phyloP scores from a whole-genome alignment of 1,284 basidiomycete species.

The Apiotrichum laibachii region DNA sequence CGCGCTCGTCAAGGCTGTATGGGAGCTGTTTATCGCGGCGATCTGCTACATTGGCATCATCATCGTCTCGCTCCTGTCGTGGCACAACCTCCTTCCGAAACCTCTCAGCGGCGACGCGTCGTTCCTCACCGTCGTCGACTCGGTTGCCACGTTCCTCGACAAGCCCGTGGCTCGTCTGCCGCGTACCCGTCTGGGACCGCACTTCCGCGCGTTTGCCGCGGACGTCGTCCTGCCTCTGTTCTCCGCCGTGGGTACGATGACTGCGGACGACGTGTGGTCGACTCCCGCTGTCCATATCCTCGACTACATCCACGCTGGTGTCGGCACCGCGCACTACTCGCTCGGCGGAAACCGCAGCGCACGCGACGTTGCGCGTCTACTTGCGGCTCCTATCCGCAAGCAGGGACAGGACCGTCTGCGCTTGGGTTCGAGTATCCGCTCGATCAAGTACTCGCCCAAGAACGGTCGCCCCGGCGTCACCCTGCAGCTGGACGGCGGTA shows the following conservation, averaged over 20 bases:
- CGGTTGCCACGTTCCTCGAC: conserved; percentile 18
- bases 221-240: conserved; percentile 63
- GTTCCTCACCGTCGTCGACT: conserved; percentile 32
- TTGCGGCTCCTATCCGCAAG: conserved; percentile 22
- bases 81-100: conserved; percentile 40
- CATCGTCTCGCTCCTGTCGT: conserved; percentile 56
- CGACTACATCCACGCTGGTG: conserved; percentile 42
- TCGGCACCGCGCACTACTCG: conserved; percentile 44
- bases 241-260: conserved; percentile 66
- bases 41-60: conserved; percentile 61
- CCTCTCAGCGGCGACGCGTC: conserved; percentile 25
- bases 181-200: conserved; percentile 26
- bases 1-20: conserved; percentile 42
- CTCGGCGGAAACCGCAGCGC: conserved; percentile 26
- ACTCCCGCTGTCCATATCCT: conserved; percentile 32
- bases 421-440: conserved; percentile 25
- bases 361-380: conserved; percentile 30
- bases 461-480: conserved; percentile 13
- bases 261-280: conserved; percentile 31
- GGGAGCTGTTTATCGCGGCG: conserved; percentile 52
- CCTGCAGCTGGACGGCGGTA: conserved; percentile 13
- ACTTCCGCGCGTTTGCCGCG: conserved; percentile 59
- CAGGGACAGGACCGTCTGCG: conserved; percentile 29
- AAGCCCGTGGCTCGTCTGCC: conserved; percentile 7
- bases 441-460: conserved; percentile 17